Evolutionary conservation across 2,329 filamentous ascomycete species (phyloP), one percentile per base, ranked within the genome.

Genomic region (Phaeophleospora eucalypticola): DNA sequence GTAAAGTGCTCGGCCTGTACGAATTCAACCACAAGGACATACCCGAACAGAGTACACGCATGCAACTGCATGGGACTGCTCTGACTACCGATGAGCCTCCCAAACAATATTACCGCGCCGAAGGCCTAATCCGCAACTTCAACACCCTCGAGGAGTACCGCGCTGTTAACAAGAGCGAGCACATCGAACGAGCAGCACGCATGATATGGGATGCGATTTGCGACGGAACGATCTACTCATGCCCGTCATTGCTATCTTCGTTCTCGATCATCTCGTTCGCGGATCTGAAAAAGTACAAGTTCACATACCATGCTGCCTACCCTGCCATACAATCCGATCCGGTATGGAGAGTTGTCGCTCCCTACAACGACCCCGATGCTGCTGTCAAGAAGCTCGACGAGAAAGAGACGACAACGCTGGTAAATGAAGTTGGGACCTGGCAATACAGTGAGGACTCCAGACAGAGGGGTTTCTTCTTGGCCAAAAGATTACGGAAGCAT

Each of bases 171-270:
- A 93, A 91, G 66, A 67, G 77, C 9, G 82, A 83, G 27, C 82
- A 95, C 68, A 77, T 97, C 39, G 81, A 87, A 52, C 83, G 84
- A 52, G 84, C 88, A 32, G 91, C 85, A 9, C 81, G 82, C 63
- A 91, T 86, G 86, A 89, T 98, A 52, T 97, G 91, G 91, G 89
- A 97, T 68, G 91, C 93, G 19, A 96, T 98, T 63, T 85, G 89
- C 57, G 93, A 98, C 69, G 91, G 90, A 48, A 94, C 88, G 34
- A 95, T 98, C 58, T 97, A 95, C 70, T 93, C 89, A 8, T 87
- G 91, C 41, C 93, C 93, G 2, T 96, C 91, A 3, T 78, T 97
- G 2, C 81, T 98, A 15, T 83, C 89, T 3, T 93, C 88, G 4
- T 97, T 96, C 67, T 79, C 87, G 19, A 82, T 94, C 48, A 81